These are phyloP conservation scores for Peterozyma toletana DNA, from an alignment of 805 yeast genomes.

Conservation along the genomic window DNA sequence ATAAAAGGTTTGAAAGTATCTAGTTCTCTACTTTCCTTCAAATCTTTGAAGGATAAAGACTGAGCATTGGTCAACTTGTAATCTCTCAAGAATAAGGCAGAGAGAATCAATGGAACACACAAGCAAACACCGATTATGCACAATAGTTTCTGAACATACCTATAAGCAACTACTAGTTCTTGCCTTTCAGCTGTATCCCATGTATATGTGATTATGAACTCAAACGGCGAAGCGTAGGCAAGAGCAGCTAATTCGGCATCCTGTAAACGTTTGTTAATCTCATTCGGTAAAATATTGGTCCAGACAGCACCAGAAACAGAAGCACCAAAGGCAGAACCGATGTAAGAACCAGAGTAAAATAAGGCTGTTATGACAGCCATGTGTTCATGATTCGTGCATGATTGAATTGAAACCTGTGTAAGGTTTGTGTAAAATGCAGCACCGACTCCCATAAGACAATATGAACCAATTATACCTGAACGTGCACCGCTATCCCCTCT, in stretches of 20 bases:
- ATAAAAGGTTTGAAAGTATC: too few species aligned
- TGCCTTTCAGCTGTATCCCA: constrained; percentile 62
- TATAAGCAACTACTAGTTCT: constrained; percentile 52
- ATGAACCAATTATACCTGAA: constrained; percentile 58
- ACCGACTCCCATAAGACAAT: constrained; percentile 61
- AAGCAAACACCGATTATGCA: constrained; percentile 48
- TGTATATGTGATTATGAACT: constrained; percentile 36
- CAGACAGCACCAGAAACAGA: constrained; percentile 66
- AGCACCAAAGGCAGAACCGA: constrained; percentile 60
- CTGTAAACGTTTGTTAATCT: constrained; percentile 28
- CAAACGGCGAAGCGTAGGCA: constrained; percentile 51
- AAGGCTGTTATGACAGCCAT: constrained; percentile 57
- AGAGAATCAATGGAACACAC: constrained; percentile 42
- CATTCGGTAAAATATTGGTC: constrained; percentile 49
- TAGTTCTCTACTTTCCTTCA: too few species aligned
- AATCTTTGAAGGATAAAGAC: too few species aligned
- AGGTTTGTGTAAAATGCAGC: constrained; percentile 68
- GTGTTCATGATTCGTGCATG: constrained; percentile 53
- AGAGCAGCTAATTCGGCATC: constrained; percentile 28
- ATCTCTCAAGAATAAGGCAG: constrained; percentile 46
- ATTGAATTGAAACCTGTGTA: constrained; percentile 52
- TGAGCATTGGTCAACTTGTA: constrained; percentile 28
- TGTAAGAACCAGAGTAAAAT: constrained; percentile 47
- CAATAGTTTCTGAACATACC: constrained; percentile 50
- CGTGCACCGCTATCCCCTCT: constrained; percentile 42